Evolutionary conservation across 83 land plant genomes (phyloP).

Genomic region (Larix sibirica): DNA sequence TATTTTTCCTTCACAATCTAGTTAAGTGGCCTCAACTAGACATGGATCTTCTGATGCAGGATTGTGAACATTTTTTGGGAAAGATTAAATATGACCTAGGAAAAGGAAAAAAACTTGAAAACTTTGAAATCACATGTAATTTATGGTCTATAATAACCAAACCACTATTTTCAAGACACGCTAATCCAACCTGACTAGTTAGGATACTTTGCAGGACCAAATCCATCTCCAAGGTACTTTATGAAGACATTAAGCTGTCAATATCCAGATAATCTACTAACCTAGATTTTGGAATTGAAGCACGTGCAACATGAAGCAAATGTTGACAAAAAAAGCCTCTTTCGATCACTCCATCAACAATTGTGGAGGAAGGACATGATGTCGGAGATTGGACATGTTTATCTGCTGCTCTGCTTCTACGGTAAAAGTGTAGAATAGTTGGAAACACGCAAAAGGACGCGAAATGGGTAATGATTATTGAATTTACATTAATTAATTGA

Average conservation of each 20-base stretch:
- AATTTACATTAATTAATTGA: background rate
- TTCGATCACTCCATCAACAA: slow-evolving; percentile 79
- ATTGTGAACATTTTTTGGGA: background rate
- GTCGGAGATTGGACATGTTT: slow-evolving; percentile 82
- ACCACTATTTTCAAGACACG: background rate
- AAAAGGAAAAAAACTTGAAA: background rate
- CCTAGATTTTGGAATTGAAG: slow-evolving; percentile 81
- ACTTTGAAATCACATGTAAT: background rate
- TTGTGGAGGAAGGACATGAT: slow-evolving; percentile 89
- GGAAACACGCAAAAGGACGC: slow-evolving; percentile 8
- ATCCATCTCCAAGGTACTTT: background rate
- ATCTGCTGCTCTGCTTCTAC: slow-evolving; percentile 66
- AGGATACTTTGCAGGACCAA: background rate
- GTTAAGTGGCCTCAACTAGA: background rate
- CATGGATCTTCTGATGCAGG: background rate
- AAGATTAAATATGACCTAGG: too few relatives aligned
- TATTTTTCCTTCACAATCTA: background rate
- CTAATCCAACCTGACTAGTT: background rate
- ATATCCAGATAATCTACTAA: slow-evolving; percentile 11
- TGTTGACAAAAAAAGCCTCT: slow-evolving; percentile 90
- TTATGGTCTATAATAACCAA: background rate
- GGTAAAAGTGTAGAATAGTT: slow-evolving; percentile 81
- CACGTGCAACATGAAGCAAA: slow-evolving; percentile 87
- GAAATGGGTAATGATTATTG: background rate
- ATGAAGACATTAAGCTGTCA: background rate